Evolutionary conservation across 257 asterid species (phyloP), one percentile per base, ranked within the genome.

Genomic region (Solanum habrochaites): DNA sequence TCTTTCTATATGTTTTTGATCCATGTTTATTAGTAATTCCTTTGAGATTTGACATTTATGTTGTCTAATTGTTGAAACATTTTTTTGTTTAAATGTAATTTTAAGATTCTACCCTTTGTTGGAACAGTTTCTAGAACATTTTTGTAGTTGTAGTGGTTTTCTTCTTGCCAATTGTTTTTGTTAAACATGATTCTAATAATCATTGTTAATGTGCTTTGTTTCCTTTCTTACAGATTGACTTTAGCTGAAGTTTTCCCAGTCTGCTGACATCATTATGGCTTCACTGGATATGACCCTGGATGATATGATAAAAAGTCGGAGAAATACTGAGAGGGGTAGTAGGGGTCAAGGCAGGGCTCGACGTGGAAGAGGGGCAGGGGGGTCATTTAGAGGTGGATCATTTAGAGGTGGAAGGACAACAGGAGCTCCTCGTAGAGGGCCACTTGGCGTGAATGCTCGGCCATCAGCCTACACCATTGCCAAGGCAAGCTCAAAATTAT

Each of bases 401-500:
- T 71, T 71, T 71, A 72, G 81, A 73, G 82, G 82, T 73, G 56
- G 82, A 87, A 94, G 97, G 89, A 86, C 92, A 37, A 88, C 91
- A 39, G 98, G 96, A 32, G 92, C 95, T 87, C 93, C 95, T 85
- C 93, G 91, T 72, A 92, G 98, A 92, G 91, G 91, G 81, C 95
- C 94, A 8, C 98, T 97, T 32, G 98, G 99, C 45, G 94, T 95
- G 52, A 94, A 93, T 90, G 75, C 92, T 83, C 93, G 95, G 14
- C 91, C 94, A 11, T 93, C 98, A 66, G 91, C 97, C 73, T 90
- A 86, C 86, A 71, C 93, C 16, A 94, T 95, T 91, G 94, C 97
- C 92, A 97, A 97, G 99, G 99, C 99, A 97, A 97, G 99, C 98
- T 90, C 92, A 83, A 91, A 91, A 89, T 90, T 90, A 88, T 47